phyloP scores from a whole-genome alignment of 2,329 filamentous ascomycete species.

The Saccharata proteae region DNA sequence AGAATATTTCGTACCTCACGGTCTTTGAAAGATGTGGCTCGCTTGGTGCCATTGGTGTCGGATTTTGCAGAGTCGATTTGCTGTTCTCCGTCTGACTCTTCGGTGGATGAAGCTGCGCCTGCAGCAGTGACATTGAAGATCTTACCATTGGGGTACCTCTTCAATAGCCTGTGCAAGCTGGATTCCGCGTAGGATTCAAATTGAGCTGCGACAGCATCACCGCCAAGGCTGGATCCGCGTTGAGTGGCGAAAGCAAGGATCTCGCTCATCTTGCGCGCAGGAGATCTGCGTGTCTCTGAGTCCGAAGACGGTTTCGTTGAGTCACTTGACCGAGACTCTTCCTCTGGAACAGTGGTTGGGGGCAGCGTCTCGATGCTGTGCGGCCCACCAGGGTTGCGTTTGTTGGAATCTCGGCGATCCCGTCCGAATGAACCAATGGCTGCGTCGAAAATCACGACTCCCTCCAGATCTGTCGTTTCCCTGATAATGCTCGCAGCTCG shows the following conservation, averaged over 20 bases:
- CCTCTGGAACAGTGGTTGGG: no score
- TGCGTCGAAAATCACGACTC: constrained; percentile 22
- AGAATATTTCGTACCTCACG: no score
- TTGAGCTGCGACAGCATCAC: background rate
- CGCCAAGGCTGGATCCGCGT: constrained; percentile 2
- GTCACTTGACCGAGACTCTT: no score
- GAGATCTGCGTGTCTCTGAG: no score
- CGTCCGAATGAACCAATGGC: constrained; percentile 14
- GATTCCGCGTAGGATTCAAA: constrained; percentile 4
- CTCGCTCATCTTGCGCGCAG: no score
- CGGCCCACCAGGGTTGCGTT: no score
- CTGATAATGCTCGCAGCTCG: constrained; percentile 22
- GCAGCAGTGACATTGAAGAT: constrained; percentile 7
- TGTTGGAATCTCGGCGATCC: constrained; percentile 2
- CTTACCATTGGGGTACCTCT: constrained; percentile 7
- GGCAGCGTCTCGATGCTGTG: no score
- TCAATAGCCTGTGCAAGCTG: constrained; percentile 7
- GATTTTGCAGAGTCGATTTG: no score
- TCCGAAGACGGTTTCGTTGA: no score
- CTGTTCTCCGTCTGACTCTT: no score
- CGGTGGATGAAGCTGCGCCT: no score
- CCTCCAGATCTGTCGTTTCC: constrained; percentile 20
- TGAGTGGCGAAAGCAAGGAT: constrained; percentile 12
- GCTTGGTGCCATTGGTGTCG: no score
- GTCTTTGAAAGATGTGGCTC: background rate